A percentile compares a stretch with the other conserved stretches of the same genome.
Evolutionary conservation across 331 rosid species (phyloP).

Genomic region (Dryas integrifolia): DNA sequence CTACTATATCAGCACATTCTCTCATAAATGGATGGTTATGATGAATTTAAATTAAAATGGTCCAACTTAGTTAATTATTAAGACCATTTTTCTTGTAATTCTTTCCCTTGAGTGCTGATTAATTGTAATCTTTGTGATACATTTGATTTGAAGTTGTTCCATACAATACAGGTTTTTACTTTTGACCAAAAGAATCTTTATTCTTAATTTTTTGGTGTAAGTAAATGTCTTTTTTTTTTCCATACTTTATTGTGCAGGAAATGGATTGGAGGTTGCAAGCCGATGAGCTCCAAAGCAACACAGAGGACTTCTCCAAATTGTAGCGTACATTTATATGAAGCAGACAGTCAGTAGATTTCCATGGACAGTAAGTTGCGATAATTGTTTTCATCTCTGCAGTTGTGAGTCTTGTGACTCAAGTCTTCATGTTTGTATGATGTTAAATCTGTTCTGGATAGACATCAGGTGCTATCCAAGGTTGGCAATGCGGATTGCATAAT

Average conservation of each 20-base stretch:
- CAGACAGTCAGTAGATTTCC: neutral
- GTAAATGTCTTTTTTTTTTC: neutral
- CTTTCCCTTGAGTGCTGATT: too few relatives aligned
- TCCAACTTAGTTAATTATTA: too few relatives aligned
- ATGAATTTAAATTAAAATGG: too few relatives aligned
- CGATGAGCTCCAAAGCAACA: neutral
- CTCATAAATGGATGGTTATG: too few relatives aligned
- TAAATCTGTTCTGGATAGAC: neutral
- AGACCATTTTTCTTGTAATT: too few relatives aligned
- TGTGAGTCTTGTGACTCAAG: neutral
- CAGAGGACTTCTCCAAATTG: neutral
- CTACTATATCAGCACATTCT: too few relatives aligned
- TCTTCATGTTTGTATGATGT: neutral
- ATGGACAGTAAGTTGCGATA: neutral
- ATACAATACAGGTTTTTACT: too few relatives aligned
- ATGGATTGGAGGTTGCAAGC: constrained; percentile 79
- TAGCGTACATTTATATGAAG: neutral
- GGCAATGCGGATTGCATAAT: neutral
- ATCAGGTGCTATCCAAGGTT: neutral
- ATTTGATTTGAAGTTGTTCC: too few relatives aligned
- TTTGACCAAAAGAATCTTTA: neutral
- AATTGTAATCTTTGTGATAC: too few relatives aligned
- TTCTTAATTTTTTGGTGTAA: too few relatives aligned
- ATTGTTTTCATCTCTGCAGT: neutral
- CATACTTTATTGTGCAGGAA: constrained; percentile 46